Conservation (phyloP, 768 basidiomycete species). For the Amanita rimosa region DNA sequence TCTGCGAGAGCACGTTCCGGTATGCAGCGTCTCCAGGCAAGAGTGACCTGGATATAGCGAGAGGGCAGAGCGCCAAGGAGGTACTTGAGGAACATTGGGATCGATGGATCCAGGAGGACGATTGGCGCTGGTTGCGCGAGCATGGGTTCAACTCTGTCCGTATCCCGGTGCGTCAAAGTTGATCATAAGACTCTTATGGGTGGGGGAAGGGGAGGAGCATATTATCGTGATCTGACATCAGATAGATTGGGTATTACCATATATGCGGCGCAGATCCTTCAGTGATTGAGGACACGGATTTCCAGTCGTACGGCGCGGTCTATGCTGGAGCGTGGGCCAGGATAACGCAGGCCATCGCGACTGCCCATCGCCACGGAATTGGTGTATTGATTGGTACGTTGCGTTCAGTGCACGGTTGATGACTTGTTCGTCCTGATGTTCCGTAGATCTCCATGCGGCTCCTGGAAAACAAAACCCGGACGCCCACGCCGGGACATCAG, state of each 20-base stretch:
- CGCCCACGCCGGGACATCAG: conserved; percentile 53
- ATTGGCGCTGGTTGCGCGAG: conserved; percentile 50
- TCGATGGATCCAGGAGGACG: conserved; percentile 51
- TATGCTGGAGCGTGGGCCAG: conserved; percentile 60
- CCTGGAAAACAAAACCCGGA: conserved; percentile 69
- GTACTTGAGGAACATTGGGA: conserved; percentile 66
- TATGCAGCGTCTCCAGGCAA: conserved; percentile 41
- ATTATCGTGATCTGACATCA: neutral
- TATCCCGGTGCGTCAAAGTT: conserved; percentile 40
- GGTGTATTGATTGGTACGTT: conserved; percentile 61
- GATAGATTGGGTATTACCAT: conserved; percentile 67
- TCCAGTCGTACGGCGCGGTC: conserved; percentile 33
- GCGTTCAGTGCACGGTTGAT: too few species aligned
- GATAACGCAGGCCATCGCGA: conserved; percentile 47
- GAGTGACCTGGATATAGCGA: conserved; percentile 64
- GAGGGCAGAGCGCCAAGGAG: conserved; percentile 33
- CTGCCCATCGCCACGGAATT: conserved; percentile 44
- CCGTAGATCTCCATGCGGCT: conserved; percentile 58
- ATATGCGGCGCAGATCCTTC: conserved; percentile 46
- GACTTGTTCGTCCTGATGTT: neutral
- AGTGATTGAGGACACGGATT: conserved; percentile 56
- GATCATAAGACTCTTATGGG: too few species aligned
- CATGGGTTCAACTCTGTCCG: conserved; percentile 53
- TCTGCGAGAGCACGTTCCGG: conserved; percentile 46
- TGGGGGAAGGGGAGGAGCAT: too few species aligned